A percentile compares a stretch with the other conserved stretches of the same genome.
phyloP scores from a whole-genome alignment of 2,329 filamentous ascomycete genomes.

The Penicillium sp. region DNA sequence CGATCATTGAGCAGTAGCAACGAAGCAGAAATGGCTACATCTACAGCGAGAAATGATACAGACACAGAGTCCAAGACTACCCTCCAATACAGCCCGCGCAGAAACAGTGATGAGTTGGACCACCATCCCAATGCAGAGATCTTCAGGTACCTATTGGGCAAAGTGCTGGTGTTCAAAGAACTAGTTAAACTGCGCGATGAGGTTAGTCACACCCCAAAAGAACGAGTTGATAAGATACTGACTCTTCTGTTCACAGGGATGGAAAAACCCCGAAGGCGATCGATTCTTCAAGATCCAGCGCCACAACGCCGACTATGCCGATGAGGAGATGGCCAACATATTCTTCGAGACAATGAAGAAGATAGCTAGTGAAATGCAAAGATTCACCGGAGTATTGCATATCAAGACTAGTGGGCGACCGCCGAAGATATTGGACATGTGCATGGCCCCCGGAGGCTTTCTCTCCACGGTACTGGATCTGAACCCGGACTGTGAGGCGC shows the following conservation, averaged over 20 bases:
- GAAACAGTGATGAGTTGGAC: background rate
- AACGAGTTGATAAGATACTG: background rate
- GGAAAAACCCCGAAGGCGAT: background rate
- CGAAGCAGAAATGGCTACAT: background rate
- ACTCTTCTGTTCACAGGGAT: background rate
- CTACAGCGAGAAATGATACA: background rate
- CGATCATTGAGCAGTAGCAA: background rate
- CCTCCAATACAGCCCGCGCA: background rate
- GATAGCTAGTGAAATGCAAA: background rate
- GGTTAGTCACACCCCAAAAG: background rate
- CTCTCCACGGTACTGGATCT: background rate
- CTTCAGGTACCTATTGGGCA: background rate
- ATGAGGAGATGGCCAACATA: background rate
- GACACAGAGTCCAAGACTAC: background rate
- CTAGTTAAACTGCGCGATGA: background rate
- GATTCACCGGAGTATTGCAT: background rate
- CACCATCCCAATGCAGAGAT: background rate
- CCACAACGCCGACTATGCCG: background rate
- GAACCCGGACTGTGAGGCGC: background rate
- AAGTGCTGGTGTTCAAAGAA: background rate
- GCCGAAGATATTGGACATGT: background rate
- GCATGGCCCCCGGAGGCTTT: background rate
- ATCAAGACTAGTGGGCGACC: background rate
- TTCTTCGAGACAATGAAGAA: background rate
- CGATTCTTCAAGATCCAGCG: background rate